Conservation (phyloP, 2,329 filamentous ascomycete species). For the Westerdykella sp. region DNA sequence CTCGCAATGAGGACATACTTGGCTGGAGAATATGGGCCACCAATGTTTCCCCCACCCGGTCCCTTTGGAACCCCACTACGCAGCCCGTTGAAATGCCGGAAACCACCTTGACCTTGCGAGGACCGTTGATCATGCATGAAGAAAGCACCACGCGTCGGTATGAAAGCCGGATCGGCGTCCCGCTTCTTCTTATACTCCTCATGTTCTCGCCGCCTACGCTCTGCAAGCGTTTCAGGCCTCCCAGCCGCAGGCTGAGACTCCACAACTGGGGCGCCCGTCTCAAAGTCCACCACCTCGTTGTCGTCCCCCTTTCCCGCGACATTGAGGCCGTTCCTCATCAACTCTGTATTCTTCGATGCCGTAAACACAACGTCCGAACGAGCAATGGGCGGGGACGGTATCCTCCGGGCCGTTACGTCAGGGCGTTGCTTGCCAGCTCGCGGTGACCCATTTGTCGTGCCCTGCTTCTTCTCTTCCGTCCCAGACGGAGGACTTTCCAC, state of each 20-base stretch:
- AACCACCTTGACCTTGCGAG: constrained; percentile 70
- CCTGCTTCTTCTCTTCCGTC: constrained; percentile 32
- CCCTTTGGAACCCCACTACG: constrained; percentile 53
- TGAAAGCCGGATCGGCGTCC: constrained; percentile 85
- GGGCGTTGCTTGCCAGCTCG: constrained; percentile 26
- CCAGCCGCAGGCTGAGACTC: constrained; percentile 38
- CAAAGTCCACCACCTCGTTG: constrained; percentile 47
- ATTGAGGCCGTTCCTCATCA: constrained; percentile 55
- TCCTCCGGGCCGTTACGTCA: constrained; percentile 22
- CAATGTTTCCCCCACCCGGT: constrained; percentile 38
- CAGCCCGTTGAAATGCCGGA: constrained; percentile 60
- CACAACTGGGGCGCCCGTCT: constrained; percentile 35
- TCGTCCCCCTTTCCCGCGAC: constrained; percentile 39
- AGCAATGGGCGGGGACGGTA: constrained; percentile 31
- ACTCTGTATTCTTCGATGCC: constrained; percentile 51
- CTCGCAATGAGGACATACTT: constrained; percentile 47
- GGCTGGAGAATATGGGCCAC: constrained; percentile 50
- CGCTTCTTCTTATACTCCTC: constrained; percentile 85
- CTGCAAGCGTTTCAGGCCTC: constrained; percentile 54
- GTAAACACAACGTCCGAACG: constrained; percentile 37
- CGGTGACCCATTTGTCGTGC: constrained; percentile 32
- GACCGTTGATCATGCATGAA: constrained; percentile 94
- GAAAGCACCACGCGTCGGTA: constrained; percentile 89
- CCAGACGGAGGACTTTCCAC: constrained; percentile 38
- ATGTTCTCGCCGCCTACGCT: constrained; percentile 74